Percentiles rank a stretch among this genome's conserved stretches.
These are phyloP conservation scores for Crithidia sp. DNA, from an alignment of 208 protist species.

Conservation along the genomic window DNA sequence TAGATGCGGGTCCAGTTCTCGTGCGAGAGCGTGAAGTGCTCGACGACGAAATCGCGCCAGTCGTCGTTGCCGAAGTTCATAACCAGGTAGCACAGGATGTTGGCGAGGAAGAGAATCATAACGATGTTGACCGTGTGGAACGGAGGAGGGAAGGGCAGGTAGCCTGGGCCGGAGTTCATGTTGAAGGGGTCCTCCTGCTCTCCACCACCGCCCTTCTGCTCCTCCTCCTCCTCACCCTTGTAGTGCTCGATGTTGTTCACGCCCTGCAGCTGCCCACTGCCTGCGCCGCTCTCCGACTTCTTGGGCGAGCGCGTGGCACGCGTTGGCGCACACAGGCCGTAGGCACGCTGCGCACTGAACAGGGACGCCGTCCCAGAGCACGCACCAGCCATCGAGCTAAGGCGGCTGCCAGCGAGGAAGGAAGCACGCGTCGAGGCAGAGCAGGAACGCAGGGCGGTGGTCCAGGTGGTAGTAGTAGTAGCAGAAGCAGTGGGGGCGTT, in stretches of 20 bases:
- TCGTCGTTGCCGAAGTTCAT: constrained; percentile 86
- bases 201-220: constrained; percentile 39
- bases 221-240: constrained; percentile 64
- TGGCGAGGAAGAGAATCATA: constrained; percentile 82
- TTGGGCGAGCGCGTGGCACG: constrained; percentile 9
- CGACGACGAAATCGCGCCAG: constrained; percentile 81
- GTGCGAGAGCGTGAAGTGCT: constrained; percentile 88
- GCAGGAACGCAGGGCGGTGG: not conserved
- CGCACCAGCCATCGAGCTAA: not conserved
- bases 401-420: constrained; percentile 14
- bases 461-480: not conserved
- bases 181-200: constrained; percentile 69
- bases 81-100: constrained; percentile 77
- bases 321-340: constrained; percentile 8
- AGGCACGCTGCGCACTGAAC: constrained; percentile 14
- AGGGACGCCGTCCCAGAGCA: not conserved
- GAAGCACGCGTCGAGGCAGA: constrained; percentile 8
- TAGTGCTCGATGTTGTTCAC: constrained; percentile 56
- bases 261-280: constrained; percentile 50
- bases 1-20: constrained; percentile 83
- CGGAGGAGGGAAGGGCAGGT: constrained; percentile 84
- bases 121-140: constrained; percentile 92
- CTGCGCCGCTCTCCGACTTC: constrained; percentile 1
- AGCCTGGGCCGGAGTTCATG: constrained; percentile 56
- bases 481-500: not conserved